A percentile compares a stretch with the other conserved stretches of the same genome.
These are phyloP conservation scores for Starmerella tilneyi DNA, from an alignment of 805 yeast genomes.

Conservation along the genomic window DNA sequence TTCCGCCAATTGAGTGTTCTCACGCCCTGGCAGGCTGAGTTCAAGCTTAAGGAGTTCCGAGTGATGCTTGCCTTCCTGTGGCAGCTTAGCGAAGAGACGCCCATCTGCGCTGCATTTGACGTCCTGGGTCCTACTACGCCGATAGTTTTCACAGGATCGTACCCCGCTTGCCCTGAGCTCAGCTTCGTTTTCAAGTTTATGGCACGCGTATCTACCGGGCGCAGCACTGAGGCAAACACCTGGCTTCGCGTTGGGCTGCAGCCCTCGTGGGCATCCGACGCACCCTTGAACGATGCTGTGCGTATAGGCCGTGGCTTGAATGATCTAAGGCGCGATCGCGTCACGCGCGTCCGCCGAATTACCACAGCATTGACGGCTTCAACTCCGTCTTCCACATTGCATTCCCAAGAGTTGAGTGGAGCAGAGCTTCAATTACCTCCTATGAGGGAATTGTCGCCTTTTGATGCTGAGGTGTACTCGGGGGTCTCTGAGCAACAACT, in stretches of 20 bases:
- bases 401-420: background rate
- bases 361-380: background rate
- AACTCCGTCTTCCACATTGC: too few relatives aligned
- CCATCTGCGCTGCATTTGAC: conserved; percentile 14
- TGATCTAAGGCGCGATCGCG: conserved; percentile 6
- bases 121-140: conserved; percentile 11
- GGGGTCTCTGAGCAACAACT: too few relatives aligned
- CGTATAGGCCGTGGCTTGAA: background rate
- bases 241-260: conserved; percentile 15
- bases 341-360: conserved; percentile 5
- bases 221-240: conserved; percentile 1
- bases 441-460: too few relatives aligned
- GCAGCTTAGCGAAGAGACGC: conserved; percentile 13
- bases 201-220: conserved; percentile 9
- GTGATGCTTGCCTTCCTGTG: conserved; percentile 17
- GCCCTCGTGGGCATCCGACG: background rate
- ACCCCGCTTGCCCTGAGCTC: conserved; percentile 12
- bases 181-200: conserved; percentile 15
- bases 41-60: conserved; percentile 23
- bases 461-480: too few relatives aligned
- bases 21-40: conserved; percentile 21
- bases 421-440: background rate
- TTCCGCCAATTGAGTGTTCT: conserved; percentile 18
- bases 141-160: conserved; percentile 7
- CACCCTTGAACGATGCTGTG: background rate